Evolutionary conservation across 768 basidiomycete species (phyloP), one percentile per base, ranked within the genome.

Genomic region (Tylopilus cervinicoccineus): DNA sequence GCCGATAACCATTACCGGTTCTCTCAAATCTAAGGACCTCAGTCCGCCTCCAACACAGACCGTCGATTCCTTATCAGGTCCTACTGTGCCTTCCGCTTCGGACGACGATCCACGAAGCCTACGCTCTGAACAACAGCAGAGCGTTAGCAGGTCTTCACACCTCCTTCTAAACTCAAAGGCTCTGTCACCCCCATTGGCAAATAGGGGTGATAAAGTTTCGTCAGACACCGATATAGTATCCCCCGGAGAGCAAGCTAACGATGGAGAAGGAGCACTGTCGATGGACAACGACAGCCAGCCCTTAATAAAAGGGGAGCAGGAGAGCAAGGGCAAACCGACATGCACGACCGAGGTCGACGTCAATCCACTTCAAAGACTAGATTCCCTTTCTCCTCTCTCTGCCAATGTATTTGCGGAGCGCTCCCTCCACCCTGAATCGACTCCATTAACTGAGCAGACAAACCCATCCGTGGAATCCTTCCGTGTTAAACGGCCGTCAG

Each of bases 381-480:
- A 75, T 14, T 81, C 81, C 17, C 63, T 84, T 32, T 84, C 84
- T n/a, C 83, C 84, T 2, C 69, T 72, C 13, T 84, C 86, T 36
- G 67, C 68, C 32, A 62, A 60, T 44, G 54, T 75, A 32, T 70
- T 79, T 27, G 61, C 63, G n/a, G 69, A 68, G 47, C 55, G 76
- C 27, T 51, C 73, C 9, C 61, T 68, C 19, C 45, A 66, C 5
- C 52, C 60, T 11, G 40, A 52, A 41, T 43, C 54, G 8, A 52
- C 58, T 23, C 48, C 56, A 5, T 48, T 54, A n/a, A 47, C 50
- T 24, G 46, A 64, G 32, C 44, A 49, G 46, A 47, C 33, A n/a
- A 12, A 24, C 26, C 27, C 54, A 23, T 45, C 49, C 26, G 16
- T 26, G 20, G 50, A 59, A 33, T 34, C 45, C 22, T 22, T 31